A percentile compares a stretch with the other conserved stretches of the same genome.
Conservation (phyloP, 305 asterid species). For the Fraxinus paxiana region DNA sequence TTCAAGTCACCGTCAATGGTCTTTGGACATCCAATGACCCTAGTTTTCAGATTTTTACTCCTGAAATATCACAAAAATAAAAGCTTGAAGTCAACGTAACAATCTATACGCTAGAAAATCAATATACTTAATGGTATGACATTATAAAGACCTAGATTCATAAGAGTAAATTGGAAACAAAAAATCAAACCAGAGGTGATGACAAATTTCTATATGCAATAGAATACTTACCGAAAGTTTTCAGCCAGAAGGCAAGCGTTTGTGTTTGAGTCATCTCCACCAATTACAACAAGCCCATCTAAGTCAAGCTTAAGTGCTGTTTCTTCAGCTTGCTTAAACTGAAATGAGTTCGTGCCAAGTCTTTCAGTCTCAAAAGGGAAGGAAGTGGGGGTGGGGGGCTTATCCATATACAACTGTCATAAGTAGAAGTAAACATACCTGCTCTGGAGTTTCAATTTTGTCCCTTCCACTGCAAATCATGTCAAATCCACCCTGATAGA, state of each 20-base stretch:
- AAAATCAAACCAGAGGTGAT: conserved; percentile 1
- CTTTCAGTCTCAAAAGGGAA: conserved; percentile 20
- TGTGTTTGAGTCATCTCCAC: conserved; percentile 98
- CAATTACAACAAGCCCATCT: conserved; percentile 94
- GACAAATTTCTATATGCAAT: not conserved
- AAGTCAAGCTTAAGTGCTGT: conserved; percentile 82
- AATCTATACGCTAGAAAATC: conserved; percentile 4
- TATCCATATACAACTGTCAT: not conserved
- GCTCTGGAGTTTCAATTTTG: conserved; percentile 98
- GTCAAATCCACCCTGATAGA: conserved; percentile 90
- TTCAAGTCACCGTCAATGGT: conserved; percentile 97
- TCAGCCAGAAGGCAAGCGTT: conserved; percentile 98
- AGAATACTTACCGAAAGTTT: conserved; percentile 54
- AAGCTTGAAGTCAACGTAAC: not conserved
- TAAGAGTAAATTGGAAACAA: not conserved
- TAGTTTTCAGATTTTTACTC: conserved; percentile 77
- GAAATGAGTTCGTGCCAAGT: conserved; percentile 26
- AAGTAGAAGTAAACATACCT: conserved; percentile 41
- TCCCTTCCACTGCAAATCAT: conserved; percentile 97
- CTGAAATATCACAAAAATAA: conserved; percentile 35
- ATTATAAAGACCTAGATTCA: not conserved
- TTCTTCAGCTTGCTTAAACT: conserved; percentile 94
- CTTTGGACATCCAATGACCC: conserved; percentile 93
- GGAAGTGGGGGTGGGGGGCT: not conserved
- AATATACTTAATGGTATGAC: not conserved